These are phyloP conservation scores for Mortierella sp. DNA, from an alignment of 371 early-diverging fungal species.

Conservation along the genomic window DNA sequence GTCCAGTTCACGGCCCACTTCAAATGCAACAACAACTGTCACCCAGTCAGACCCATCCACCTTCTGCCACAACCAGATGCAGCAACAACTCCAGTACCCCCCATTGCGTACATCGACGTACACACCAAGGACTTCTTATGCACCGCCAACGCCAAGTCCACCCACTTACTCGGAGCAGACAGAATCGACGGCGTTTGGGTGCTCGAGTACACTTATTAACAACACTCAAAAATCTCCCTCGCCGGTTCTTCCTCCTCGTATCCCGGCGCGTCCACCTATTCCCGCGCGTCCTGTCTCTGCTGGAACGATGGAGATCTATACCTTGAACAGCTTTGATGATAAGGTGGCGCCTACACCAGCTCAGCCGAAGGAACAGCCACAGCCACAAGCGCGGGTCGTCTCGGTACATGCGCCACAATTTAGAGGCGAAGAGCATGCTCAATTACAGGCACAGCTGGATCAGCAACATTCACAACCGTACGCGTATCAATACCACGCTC, in stretches of 20 bases:
- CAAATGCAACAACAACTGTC: background rate
- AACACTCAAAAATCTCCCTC: background rate
- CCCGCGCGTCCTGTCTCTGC: too few relatives aligned
- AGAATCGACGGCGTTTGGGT: background rate
- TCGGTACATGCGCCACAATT: background rate
- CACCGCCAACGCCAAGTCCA: background rate
- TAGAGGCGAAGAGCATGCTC: constrained; percentile 1
- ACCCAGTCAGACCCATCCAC: background rate
- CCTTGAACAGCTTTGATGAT: too few relatives aligned
- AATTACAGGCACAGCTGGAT: background rate
- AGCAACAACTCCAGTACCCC: background rate
- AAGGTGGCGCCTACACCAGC: too few relatives aligned
- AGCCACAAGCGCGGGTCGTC: background rate
- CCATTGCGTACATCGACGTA: background rate
- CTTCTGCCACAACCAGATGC: background rate
- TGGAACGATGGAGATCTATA: too few relatives aligned
- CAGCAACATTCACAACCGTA: background rate
- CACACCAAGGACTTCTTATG: background rate
- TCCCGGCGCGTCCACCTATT: background rate
- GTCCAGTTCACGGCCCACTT: background rate
- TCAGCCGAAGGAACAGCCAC: background rate
- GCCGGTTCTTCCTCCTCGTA: background rate
- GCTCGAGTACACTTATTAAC: background rate
- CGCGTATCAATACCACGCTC: background rate
- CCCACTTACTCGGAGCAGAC: background rate